Evolutionary conservation across 164 flowering plant genomes (phyloP).

Genomic region (Warburgia ugandensis): DNA sequence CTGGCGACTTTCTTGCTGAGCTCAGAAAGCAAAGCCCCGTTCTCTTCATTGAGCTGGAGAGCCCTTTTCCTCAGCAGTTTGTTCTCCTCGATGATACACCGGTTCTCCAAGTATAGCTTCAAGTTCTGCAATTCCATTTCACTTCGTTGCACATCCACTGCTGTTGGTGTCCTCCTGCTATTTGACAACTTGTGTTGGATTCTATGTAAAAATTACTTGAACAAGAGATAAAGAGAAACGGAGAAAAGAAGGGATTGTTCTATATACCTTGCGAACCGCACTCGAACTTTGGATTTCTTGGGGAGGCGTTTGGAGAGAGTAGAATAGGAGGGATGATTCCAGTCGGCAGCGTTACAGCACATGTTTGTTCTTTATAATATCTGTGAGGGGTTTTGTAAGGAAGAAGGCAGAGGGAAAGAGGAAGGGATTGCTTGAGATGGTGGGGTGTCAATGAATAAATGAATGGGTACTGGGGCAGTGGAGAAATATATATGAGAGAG

Average conservation of each 20-base stretch:
- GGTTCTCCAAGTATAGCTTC: slow-evolving; percentile 50
- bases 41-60: slow-evolving; percentile 37
- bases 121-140: slow-evolving; percentile 35
- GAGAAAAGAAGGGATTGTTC: background rate
- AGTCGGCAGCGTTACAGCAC: slow-evolving; percentile 14
- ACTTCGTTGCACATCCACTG: background rate
- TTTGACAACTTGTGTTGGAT: background rate
- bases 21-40: slow-evolving; percentile 31
- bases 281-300: slow-evolving; percentile 19
- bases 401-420: too few relatives aligned
- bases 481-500: background rate
- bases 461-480: background rate
- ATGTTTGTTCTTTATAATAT: slow-evolving; percentile 8
- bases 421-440: background rate
- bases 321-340: background rate
- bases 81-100: slow-evolving; percentile 43
- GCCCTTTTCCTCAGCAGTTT: slow-evolving; percentile 45
- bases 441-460: background rate
- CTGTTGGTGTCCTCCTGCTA: background rate
- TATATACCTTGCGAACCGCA: slow-evolving; percentile 23
- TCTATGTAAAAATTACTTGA: too few relatives aligned
- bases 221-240: too few relatives aligned
- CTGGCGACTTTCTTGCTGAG: slow-evolving; percentile 14
- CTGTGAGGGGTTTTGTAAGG: background rate
- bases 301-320: background rate